Evolutionary conservation across 78 protist species (phyloP).

Genomic region (Parvularia atlantis): DNA sequence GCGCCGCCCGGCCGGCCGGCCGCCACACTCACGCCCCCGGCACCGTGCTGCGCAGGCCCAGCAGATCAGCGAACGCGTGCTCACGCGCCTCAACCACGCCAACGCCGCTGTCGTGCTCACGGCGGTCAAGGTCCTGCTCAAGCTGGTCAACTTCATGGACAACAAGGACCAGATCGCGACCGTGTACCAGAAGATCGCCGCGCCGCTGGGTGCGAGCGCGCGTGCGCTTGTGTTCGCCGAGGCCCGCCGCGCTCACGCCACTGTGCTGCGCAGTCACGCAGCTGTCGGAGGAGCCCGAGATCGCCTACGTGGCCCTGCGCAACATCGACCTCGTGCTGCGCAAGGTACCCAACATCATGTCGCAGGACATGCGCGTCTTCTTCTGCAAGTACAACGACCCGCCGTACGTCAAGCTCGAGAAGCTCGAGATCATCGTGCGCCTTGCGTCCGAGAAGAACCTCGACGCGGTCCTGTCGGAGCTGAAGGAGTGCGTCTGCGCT

Average conservation of each 20-base stretch:
- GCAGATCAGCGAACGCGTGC: slow-evolving; percentile 84
- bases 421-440: slow-evolving; percentile 91
- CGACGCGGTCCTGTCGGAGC: slow-evolving; percentile 75
- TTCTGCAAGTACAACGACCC: slow-evolving; percentile 99
- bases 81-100: slow-evolving; percentile 93
- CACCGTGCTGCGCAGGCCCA: too few relatives aligned
- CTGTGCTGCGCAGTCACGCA: slow-evolving; percentile 76
- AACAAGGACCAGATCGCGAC: slow-evolving; percentile 4
- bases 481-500: slow-evolving; percentile 85
- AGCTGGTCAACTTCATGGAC: slow-evolving; percentile 44
- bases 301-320: slow-evolving; percentile 96
- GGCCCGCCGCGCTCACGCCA: too few relatives aligned
- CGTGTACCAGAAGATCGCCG: slow-evolving; percentile 64
- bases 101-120: slow-evolving; percentile 94
- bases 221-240: too few relatives aligned
- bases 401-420: slow-evolving; percentile 97
- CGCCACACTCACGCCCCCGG: too few relatives aligned
- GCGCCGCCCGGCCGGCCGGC: slow-evolving; percentile 20
- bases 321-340: slow-evolving; percentile 92
- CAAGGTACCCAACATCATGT: slow-evolving; percentile 74
- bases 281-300: slow-evolving; percentile 83
- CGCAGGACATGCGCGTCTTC: slow-evolving; percentile 80
- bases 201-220: slow-evolving; percentile 53
- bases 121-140: slow-evolving; percentile 78
- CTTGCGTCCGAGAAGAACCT: slow-evolving; percentile 85